Evolutionary conservation across 1,284 basidiomycete species (phyloP), one percentile per base, ranked within the genome.

Genomic region (Leccinum brunneo-olivaceum): DNA sequence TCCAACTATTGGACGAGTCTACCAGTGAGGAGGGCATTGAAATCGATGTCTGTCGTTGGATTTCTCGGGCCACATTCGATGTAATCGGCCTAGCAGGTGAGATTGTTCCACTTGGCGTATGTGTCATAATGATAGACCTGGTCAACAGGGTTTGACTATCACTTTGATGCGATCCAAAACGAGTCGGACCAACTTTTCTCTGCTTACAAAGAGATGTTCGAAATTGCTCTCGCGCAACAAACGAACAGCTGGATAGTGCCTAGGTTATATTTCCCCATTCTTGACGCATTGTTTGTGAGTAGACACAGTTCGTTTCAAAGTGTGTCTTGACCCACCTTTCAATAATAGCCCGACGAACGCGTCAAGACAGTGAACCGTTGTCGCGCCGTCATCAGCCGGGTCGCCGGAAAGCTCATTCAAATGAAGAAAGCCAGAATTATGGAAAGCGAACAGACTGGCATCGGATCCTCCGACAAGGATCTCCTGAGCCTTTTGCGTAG

Each of bases 201-300:
- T 34, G 85, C 86, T 0, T 90, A 88, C 63, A 82, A 77, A 53
- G 80, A 86, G 40, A 88, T 90, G 85, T 89, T 89, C 50, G 84
- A 84, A 53, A 67, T 76, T 14, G 77, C 74, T 3, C 61, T 87
- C 12, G 77, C 79, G 2, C 79, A 81, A 52, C 67, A 71, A 4
- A 62, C 62, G 32, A 60, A 63, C n/a, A 40, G 72, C 16, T 67
- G 75, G 49, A 68, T 70, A 2, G 46, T 81, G 5, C 49, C 79
- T n/a, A 66, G 67, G 12, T 67, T 84, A 34, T 84, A 83, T 55
- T 62, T 74, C n/a, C 86, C 86, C 4, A 65, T 72, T 34, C 41
- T 84, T 5, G 69, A 73, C 48, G 61, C 54, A 6, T 46, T 85
- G 29, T 78, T 82, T 47, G 86, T 87, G 53, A 59, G 79, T 41